Evolutionary conservation across 768 basidiomycete genomes (phyloP).

Genomic region (Psilocybe sp.): DNA sequence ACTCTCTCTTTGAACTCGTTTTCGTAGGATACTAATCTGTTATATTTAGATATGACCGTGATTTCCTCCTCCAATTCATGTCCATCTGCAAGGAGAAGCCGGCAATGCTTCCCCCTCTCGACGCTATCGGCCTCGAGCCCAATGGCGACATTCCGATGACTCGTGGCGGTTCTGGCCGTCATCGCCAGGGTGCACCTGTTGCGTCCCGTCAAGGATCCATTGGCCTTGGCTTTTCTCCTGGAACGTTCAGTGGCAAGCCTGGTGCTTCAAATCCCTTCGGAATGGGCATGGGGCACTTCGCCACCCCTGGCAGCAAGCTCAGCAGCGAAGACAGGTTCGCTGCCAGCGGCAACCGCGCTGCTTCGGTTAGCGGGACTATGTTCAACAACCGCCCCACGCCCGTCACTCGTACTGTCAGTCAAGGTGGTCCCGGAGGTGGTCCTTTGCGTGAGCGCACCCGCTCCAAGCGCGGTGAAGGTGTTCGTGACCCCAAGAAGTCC

Average conservation of each 20-base stretch:
- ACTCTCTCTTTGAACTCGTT: neutral
- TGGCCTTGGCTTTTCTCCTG: constrained; percentile 33
- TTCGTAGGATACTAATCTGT: neutral
- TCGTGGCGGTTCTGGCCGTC: constrained; percentile 66
- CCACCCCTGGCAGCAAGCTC: constrained; percentile 49
- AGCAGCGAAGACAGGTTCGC: constrained; percentile 71
- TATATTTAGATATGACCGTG: constrained; percentile 83
- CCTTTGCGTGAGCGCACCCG: constrained; percentile 61
- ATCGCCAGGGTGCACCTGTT: constrained; percentile 41
- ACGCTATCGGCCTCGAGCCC: constrained; percentile 88
- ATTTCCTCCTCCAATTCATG: constrained; percentile 98
- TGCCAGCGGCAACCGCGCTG: constrained; percentile 41
- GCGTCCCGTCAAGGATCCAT: constrained; percentile 46
- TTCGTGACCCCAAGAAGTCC: constrained; percentile 40
- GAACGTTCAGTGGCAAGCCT: constrained; percentile 44
- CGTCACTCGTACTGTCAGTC: constrained; percentile 70
- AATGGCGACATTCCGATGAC: constrained; percentile 54
- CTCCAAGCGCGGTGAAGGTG: constrained; percentile 80
- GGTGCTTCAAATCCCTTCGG: constrained; percentile 37
- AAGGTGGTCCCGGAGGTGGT: constrained; percentile 55
- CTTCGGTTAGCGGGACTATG: constrained; percentile 55
- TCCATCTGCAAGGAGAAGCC: constrained; percentile 92
- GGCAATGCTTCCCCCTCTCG: constrained; percentile 82
- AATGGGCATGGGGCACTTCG: constrained; percentile 82
- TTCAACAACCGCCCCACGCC: constrained; percentile 44